Percentiles rank a stretch among this genome's conserved stretches.
phyloP scores from a whole-genome alignment of 805 yeast species.

The Metschnikowia lochheadii region DNA sequence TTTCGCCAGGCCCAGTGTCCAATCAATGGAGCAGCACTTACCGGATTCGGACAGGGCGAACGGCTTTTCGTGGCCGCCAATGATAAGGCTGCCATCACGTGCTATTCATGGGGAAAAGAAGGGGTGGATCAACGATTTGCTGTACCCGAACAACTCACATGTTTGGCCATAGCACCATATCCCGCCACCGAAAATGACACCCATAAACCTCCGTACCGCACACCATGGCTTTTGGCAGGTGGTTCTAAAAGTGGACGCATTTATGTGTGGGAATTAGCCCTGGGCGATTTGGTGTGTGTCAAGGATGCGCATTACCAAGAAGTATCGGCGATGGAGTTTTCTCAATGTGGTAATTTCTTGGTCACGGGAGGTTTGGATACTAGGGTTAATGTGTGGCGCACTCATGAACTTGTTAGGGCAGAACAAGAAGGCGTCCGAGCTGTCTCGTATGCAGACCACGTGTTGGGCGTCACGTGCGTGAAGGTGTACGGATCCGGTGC shows the following conservation, averaged over 20 bases:
- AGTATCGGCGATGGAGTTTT: slow-evolving; percentile 55
- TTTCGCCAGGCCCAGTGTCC: slow-evolving; percentile 52
- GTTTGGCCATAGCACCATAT: slow-evolving; percentile 46
- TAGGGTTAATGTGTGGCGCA: slow-evolving; percentile 69
- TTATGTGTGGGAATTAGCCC: slow-evolving; percentile 78
- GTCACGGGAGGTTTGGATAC: slow-evolving; percentile 82
- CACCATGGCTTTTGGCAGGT: slow-evolving; percentile 67
- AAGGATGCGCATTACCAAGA: slow-evolving; percentile 84
- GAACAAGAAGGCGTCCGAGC: slow-evolving; percentile 48
- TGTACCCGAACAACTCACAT: slow-evolving; percentile 70
- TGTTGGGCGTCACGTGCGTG: slow-evolving; percentile 50
- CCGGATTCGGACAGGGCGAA: slow-evolving; percentile 46
- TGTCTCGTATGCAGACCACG: slow-evolving; percentile 56
- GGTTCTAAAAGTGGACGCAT: slow-evolving; percentile 74
- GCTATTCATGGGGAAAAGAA: slow-evolving; percentile 68
- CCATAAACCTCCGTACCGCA: slow-evolving; percentile 36
- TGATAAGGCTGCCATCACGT: slow-evolving; percentile 71
- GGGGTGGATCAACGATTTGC: slow-evolving; percentile 77
- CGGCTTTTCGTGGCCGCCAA: slow-evolving; percentile 60
- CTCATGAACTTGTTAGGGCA: slow-evolving; percentile 51
- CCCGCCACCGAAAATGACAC: slow-evolving; percentile 20
- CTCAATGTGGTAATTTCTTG: slow-evolving; percentile 58
- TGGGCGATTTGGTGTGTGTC: slow-evolving; percentile 70
- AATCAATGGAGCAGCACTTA: slow-evolving; percentile 42
- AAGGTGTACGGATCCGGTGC: slow-evolving; percentile 48